These are phyloP conservation scores for Corniculantispora saksenae DNA, from an alignment of 2,329 filamentous ascomycete species.

Conservation along the genomic window DNA sequence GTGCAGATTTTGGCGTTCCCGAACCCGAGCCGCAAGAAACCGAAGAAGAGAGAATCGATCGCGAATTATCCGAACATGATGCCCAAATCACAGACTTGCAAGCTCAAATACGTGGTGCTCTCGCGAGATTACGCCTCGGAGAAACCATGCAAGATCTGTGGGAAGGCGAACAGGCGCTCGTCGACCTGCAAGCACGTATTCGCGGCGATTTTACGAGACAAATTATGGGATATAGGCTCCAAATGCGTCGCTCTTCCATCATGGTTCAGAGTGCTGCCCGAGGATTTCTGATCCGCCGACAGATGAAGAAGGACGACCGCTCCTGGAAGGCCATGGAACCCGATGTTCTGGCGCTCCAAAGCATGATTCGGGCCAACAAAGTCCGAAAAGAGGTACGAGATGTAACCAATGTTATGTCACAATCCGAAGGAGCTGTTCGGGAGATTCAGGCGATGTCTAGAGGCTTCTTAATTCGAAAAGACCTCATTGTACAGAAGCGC, in stretches of 20 bases:
- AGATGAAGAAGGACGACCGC: slow-evolving; percentile 61
- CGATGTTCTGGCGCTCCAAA: slow-evolving; percentile 79
- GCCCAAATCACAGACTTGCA: slow-evolving; percentile 75
- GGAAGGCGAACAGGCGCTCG: slow-evolving; percentile 76
- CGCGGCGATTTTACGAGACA: slow-evolving; percentile 87
- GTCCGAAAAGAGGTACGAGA: slow-evolving; percentile 59
- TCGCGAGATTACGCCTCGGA: slow-evolving; percentile 75
- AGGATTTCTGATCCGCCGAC: slow-evolving; percentile 70
- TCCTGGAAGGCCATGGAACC: slow-evolving; percentile 70
- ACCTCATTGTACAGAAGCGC: slow-evolving; percentile 55
- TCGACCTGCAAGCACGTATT: slow-evolving; percentile 83
- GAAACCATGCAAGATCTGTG: slow-evolving; percentile 85
- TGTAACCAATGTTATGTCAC: slow-evolving; percentile 59
- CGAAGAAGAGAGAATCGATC: slow-evolving; percentile 83
- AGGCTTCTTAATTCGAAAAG: slow-evolving; percentile 65
- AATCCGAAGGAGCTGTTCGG: slow-evolving; percentile 63
- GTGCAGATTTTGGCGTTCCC: slow-evolving; percentile 86
- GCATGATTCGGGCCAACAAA: slow-evolving; percentile 71
- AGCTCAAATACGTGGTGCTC: slow-evolving; percentile 78
- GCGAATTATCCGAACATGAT: slow-evolving; percentile 80
- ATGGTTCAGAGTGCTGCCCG: slow-evolving; percentile 77
- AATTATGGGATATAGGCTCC: slow-evolving; percentile 76
- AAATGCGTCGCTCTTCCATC: slow-evolving; percentile 80
- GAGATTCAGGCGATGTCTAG: slow-evolving; percentile 67
- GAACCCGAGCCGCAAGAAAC: slow-evolving; percentile 79